A percentile compares a stretch with the other conserved stretches of the same genome.
Conservation (phyloP, 2,329 filamentous ascomycete genomes). For the Aspergillus ruber region DNA sequence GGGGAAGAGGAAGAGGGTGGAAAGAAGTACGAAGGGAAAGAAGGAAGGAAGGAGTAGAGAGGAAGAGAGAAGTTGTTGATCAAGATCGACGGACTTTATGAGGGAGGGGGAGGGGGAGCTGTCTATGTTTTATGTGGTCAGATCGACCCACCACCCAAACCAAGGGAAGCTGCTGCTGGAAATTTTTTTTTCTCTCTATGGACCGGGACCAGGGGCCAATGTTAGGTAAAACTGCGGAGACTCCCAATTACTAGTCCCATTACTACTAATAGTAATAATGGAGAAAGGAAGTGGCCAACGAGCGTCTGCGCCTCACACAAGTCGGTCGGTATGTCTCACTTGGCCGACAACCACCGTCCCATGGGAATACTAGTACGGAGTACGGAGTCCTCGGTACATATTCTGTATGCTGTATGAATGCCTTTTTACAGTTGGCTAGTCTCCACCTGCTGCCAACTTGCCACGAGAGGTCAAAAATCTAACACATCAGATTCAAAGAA, state of each 20-base stretch:
- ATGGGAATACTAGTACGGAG: slow-evolving; percentile 1
- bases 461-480: not conserved
- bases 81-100: not conserved
- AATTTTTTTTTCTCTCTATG: slow-evolving; percentile 2
- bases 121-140: slow-evolving; percentile 23
- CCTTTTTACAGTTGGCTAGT: not conserved
- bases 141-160: slow-evolving; percentile 19
- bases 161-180: slow-evolving; percentile 17
- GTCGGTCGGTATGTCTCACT: slow-evolving; percentile 19
- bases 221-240: not conserved
- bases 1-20: slow-evolving; percentile 1
- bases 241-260: slow-evolving; percentile 1
- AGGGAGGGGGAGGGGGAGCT: not conserved
- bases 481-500: not conserved
- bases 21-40: slow-evolving; percentile 3
- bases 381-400: not conserved
- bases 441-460: not conserved
- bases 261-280: slow-evolving; percentile 1
- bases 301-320: slow-evolving; percentile 17
- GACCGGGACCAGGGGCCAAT: slow-evolving; percentile 7
- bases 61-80: slow-evolving; percentile 5
- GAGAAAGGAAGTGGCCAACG: slow-evolving; percentile 16
- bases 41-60: slow-evolving; percentile 4
- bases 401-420: not conserved
- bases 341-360: slow-evolving; percentile 6